These are phyloP conservation scores for Chlorella sp. DNA, from an alignment of 139 green algal species.

Conservation along the genomic window DNA sequence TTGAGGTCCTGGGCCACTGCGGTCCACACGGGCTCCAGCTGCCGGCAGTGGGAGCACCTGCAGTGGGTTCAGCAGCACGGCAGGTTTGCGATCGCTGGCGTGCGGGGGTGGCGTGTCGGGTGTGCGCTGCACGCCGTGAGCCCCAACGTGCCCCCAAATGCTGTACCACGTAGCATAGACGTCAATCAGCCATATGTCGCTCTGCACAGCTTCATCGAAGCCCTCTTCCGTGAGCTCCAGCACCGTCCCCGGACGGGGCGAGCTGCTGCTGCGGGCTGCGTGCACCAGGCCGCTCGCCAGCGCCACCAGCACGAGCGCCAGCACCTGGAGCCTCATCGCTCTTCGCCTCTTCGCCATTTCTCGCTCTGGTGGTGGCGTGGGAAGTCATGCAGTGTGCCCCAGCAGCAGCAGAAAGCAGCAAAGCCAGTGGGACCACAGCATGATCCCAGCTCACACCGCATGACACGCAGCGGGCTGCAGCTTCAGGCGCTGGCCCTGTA, in stretches of 20 bases:
- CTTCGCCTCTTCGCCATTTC: background rate
- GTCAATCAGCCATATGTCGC: constrained; percentile 31
- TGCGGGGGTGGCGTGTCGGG: background rate
- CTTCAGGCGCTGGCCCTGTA: background rate
- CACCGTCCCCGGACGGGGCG: too few species aligned
- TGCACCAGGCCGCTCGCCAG: too few species aligned
- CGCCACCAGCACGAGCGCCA: too few species aligned
- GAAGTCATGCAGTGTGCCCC: too few species aligned
- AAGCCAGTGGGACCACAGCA: too few species aligned
- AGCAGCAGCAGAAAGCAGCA: too few species aligned
- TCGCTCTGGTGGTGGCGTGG: too few species aligned
- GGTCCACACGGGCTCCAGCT: constrained; percentile 33
- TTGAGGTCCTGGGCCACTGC: constrained; percentile 19
- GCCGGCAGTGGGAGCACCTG: constrained; percentile 35
- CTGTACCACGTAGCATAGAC: constrained; percentile 22
- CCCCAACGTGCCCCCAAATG: too few species aligned
- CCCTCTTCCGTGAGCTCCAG: constrained; percentile 31
- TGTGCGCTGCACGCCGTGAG: too few species aligned
- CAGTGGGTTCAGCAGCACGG: background rate
- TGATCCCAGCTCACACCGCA: background rate
- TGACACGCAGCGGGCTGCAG: background rate
- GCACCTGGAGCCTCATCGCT: background rate
- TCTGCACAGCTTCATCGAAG: constrained; percentile 27
- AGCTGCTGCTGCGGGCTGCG: too few species aligned
- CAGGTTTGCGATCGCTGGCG: background rate